Evolutionary conservation across 2,329 filamentous ascomycete species (phyloP).

Genomic region (Ophiostoma tasmaniense): DNA sequence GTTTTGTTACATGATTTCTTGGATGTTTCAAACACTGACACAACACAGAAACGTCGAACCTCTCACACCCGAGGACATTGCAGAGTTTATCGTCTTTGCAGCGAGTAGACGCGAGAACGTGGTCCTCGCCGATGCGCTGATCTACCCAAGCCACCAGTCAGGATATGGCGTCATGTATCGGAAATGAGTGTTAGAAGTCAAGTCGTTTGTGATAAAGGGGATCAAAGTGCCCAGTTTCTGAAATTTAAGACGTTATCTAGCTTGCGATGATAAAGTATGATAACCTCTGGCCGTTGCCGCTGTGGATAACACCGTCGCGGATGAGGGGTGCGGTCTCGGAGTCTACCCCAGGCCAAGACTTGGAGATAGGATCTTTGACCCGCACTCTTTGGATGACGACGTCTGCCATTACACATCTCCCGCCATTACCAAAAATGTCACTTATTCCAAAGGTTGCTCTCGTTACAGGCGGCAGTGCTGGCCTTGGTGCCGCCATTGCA

Average conservation of each 20-base stretch:
- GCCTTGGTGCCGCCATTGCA: neutral
- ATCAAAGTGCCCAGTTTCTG: too few relatives aligned
- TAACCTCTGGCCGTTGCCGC: neutral
- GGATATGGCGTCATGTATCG: neutral
- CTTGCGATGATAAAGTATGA: neutral
- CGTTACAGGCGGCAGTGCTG: neutral
- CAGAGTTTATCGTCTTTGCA: constrained; percentile 80
- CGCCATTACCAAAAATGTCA: too few relatives aligned
- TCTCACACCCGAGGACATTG: constrained; percentile 81
- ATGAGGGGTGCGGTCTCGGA: neutral
- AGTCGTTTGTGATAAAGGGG: too few relatives aligned
- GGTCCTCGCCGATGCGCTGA: constrained; percentile 75
- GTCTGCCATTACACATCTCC: too few relatives aligned
- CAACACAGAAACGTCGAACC: constrained; percentile 60
- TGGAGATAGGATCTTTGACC: neutral
- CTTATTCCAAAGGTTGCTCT: neutral
- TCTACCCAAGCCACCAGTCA: constrained; percentile 83
- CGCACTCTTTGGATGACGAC: neutral
- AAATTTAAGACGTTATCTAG: too few relatives aligned
- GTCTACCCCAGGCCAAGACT: neutral
- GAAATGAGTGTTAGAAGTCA: neutral
- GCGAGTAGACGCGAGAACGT: constrained; percentile 82
- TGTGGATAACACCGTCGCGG: neutral
- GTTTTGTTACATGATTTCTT: too few relatives aligned
- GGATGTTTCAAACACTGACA: neutral